Evolutionary conservation across 1,139 yeast genomes (phyloP).

Genomic region (Yamadazyma diddensiae): DNA sequence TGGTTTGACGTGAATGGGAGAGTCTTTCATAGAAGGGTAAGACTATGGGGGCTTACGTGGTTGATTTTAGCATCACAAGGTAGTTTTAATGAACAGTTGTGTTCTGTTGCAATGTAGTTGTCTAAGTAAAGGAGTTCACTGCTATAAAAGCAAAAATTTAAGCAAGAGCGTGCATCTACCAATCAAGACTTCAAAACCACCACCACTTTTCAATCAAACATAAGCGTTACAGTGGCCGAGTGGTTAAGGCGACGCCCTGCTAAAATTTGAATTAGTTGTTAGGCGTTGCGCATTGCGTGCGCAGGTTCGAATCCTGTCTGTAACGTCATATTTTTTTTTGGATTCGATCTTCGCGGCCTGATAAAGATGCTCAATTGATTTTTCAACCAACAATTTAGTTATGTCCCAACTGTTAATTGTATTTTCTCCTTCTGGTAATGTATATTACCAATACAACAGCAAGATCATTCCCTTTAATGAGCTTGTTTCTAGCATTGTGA

Average conservation of each 20-base stretch:
- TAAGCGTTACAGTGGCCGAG: slow-evolving; percentile 75
- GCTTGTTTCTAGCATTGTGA: slow-evolving; percentile 34
- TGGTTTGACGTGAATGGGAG: too few species aligned
- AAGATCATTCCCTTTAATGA: slow-evolving; percentile 43
- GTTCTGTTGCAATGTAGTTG: too few species aligned
- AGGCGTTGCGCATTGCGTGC: slow-evolving; percentile 85
- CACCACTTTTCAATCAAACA: background rate
- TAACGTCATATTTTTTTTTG: slow-evolving; percentile 50
- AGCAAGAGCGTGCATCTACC: background rate
- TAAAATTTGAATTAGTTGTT: slow-evolving; percentile 16
- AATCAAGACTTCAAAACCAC: background rate
- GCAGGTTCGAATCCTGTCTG: slow-evolving; percentile 91
- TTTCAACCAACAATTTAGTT: background rate
- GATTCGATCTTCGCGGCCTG: background rate
- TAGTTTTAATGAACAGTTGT: too few species aligned
- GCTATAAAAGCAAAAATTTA: too few species aligned
- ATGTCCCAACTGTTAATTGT: slow-evolving; percentile 37
- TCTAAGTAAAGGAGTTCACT: too few species aligned
- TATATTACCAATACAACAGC: slow-evolving; percentile 36
- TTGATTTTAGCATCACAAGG: too few species aligned
- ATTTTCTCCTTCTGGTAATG: slow-evolving; percentile 36
- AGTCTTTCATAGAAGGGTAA: too few species aligned
- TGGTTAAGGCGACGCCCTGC: slow-evolving; percentile 90
- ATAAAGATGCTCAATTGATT: background rate
- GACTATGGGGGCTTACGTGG: too few species aligned